Base-by-base conservation (phyloP, 306 rosid species). In the Prunus padus region DNA sequence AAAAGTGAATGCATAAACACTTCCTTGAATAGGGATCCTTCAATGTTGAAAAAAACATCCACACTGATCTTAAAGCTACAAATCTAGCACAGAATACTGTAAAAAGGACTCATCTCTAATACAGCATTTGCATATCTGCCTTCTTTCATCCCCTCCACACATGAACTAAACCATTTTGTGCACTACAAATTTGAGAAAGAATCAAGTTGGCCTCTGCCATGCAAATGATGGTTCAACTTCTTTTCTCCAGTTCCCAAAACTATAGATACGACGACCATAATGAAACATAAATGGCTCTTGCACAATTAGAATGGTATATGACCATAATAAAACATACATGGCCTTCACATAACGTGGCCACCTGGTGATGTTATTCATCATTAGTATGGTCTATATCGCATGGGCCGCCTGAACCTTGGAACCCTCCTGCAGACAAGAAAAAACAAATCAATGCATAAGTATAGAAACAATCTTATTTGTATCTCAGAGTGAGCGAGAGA, bases 371-470 rank as follows among this genome's bases (percentile, higher is more conserved):
- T 73, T 80, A 78, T 69, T 52, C 67, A 56, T 79, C 81, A 69
- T 85, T 87, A 94, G 82, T 90, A 94, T 45, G 98, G 98, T 78
- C 98, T 85, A 88, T 87, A 94, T 44, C 97, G 84, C 61, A 87
- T 89, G 8, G 98, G 97, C 82, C 97, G 86, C 84, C 98, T 94
- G 86, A 84, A 91, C 91, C 98, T 88, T 10, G 98, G 96, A 76
- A 86, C 86, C 85, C 98, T 89, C 85, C 98, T 94, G 97, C 90
- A 86, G 22, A 63, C 59, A 50, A 74, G 77, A 64, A 70, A 44
- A 12, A 75, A 68, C 75, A 50, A 49, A 49, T 81, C 37, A 69
- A 65, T 63, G 72, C 42, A 33, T 33, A 33, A 33, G 42, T 33
- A 1, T 6, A 6, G 9, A 33, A 33, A 33, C 42, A 6, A 6